Evolutionary conservation across 169 alveolate genomes (phyloP).

Genomic region (Plasmodium fragile): DNA sequence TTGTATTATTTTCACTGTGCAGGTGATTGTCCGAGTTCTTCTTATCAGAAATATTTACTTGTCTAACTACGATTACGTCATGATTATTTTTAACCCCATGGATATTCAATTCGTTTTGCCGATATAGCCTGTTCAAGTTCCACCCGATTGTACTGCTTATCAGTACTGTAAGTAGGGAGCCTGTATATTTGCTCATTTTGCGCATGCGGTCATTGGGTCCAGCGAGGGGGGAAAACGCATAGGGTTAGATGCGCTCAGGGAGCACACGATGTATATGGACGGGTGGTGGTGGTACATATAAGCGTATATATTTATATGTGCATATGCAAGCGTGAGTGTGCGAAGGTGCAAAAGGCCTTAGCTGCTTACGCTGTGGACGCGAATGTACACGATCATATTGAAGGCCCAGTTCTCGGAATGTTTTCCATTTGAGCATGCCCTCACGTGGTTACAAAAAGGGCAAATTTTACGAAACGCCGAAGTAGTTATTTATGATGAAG

Average conservation of each 20-base stretch:
- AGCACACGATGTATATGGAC: neutral
- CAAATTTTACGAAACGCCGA: neutral
- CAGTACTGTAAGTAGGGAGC: constrained; percentile 31
- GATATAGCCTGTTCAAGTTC: constrained; percentile 46
- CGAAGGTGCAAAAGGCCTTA: neutral
- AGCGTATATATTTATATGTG: neutral
- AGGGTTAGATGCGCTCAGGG: neutral
- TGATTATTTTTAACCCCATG: constrained; percentile 34
- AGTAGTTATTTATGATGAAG: constrained; percentile 2
- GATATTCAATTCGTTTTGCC: constrained; percentile 37
- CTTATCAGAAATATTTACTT: constrained; percentile 51
- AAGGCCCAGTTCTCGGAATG: neutral
- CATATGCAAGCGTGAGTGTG: neutral
- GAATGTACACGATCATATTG: neutral
- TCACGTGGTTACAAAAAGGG: neutral
- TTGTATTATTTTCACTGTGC: neutral
- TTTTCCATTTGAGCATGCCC: neutral
- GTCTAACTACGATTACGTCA: constrained; percentile 54
- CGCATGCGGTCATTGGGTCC: neutral
- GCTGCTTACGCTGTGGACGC: neutral
- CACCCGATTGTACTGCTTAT: constrained; percentile 47
- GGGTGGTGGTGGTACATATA: neutral
- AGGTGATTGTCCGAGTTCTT: neutral
- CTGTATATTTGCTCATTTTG: constrained; percentile 29
- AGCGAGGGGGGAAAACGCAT: neutral